Evolutionary conservation across 768 basidiomycete genomes (phyloP).

Genomic region (Nevesoporus exiguus): DNA sequence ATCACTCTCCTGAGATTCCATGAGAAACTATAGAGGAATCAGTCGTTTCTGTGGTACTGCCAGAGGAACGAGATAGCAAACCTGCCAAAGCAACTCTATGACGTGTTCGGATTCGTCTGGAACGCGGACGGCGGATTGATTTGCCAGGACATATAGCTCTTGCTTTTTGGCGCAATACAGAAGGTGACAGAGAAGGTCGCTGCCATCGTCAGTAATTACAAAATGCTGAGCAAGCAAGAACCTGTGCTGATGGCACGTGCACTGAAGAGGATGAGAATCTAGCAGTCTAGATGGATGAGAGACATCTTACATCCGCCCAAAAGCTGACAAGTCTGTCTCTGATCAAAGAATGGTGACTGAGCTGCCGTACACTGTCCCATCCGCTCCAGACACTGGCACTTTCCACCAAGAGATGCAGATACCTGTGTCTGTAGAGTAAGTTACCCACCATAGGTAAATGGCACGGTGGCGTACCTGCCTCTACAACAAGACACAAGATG

Average conservation of each 20-base stretch:
- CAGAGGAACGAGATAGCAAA: conserved; percentile 1
- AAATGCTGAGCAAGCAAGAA: background rate
- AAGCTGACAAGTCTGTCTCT: conserved; percentile 10
- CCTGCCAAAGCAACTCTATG: conserved; percentile 25
- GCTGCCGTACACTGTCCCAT: conserved; percentile 19
- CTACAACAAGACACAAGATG: conserved; percentile 21
- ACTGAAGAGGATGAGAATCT: conserved; percentile 7
- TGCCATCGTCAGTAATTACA: conserved; percentile 12
- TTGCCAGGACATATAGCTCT: conserved; percentile 12
- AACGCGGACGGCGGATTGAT: background rate
- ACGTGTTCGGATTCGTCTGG: conserved; percentile 16
- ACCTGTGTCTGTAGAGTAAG: conserved; percentile 5
- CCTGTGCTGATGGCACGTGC: conserved; percentile 12
- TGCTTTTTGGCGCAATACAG: conserved; percentile 17
- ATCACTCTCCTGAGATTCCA: background rate
- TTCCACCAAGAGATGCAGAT: conserved; percentile 7
- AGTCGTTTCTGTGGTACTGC: background rate
- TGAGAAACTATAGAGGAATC: conserved; percentile 13
- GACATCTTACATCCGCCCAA: conserved; percentile 8
- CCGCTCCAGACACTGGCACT: conserved; percentile 8
- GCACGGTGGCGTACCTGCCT: conserved; percentile 1
- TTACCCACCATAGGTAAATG: background rate
- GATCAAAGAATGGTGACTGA: conserved; percentile 15
- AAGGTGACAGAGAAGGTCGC: conserved; percentile 17
- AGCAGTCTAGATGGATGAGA: background rate